These are phyloP conservation scores for Priceomyces medius DNA, from an alignment of 805 yeast species.

Conservation along the genomic window DNA sequence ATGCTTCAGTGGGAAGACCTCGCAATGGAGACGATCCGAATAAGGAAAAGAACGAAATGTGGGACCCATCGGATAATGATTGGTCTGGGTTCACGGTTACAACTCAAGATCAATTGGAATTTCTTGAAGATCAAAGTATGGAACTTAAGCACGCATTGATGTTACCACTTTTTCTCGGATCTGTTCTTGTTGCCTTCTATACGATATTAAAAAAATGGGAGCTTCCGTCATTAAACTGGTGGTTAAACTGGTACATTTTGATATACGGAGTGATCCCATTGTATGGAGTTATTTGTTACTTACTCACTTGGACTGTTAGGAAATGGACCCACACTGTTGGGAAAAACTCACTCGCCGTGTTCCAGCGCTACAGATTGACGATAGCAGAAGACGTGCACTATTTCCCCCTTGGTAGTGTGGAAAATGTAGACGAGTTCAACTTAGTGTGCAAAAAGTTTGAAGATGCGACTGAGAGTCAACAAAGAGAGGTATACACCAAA, in stretches of 20 bases:
- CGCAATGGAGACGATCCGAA: slow-evolving; percentile 22
- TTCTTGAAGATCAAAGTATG: slow-evolving; percentile 4
- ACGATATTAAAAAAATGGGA: slow-evolving; percentile 32
- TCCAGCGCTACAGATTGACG: slow-evolving; percentile 41
- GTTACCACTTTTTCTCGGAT: slow-evolving; percentile 47
- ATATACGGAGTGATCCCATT: slow-evolving; percentile 33
- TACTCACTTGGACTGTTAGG: slow-evolving; percentile 25
- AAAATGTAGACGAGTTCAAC: slow-evolving; percentile 13
- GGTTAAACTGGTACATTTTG: slow-evolving; percentile 36
- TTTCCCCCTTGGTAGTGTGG: slow-evolving; percentile 40
- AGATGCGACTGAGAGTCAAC: slow-evolving; percentile 2
- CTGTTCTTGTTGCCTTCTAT: slow-evolving; percentile 37
- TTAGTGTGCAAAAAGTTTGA: background rate
- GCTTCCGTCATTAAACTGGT: slow-evolving; percentile 25
- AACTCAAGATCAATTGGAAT: slow-evolving; percentile 5
- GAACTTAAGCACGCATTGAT: slow-evolving; percentile 28
- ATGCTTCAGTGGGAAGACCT: slow-evolving; percentile 23
- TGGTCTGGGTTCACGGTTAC: slow-evolving; percentile 6
- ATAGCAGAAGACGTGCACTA: slow-evolving; percentile 36
- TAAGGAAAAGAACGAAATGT: slow-evolving; percentile 7
- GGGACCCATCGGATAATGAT: slow-evolving; percentile 23
- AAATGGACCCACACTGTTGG: slow-evolving; percentile 23
- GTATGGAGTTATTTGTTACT: slow-evolving; percentile 24
- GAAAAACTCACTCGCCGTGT: slow-evolving; percentile 21
- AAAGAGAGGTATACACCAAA: slow-evolving; percentile 6